Conservation (phyloP, 495 filamentous ascomycete genomes). For the Parachaetomium inaequale region DNA sequence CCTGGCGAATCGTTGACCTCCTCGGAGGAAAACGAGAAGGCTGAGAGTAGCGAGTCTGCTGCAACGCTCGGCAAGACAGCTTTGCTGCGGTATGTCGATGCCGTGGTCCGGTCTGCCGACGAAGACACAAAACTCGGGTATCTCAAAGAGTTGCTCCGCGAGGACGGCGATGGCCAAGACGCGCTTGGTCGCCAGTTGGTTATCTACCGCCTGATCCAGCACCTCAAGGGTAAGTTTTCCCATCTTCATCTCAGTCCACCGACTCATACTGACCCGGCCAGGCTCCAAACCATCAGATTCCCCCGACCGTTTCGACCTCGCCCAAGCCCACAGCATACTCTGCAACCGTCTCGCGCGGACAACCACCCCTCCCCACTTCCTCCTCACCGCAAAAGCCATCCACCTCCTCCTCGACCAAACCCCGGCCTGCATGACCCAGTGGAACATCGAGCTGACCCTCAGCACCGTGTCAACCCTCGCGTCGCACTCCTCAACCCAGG, state of each 20-base stretch:
- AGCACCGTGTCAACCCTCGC: conserved; percentile 53
- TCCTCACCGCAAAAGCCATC: conserved; percentile 53
- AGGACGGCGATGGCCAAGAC: conserved; percentile 5
- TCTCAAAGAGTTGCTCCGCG: conserved; percentile 23
- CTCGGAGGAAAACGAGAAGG: neutral
- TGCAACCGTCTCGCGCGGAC: conserved; percentile 17
- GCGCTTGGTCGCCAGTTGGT: conserved; percentile 20
- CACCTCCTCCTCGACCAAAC: conserved; percentile 56
- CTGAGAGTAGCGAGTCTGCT: conserved; percentile 4
- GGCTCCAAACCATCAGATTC: conserved; percentile 15
- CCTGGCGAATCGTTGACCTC: neutral
- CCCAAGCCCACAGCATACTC: conserved; percentile 31
- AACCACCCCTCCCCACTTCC: conserved; percentile 43
- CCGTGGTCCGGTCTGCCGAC: conserved; percentile 20
- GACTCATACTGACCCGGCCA: neutral
- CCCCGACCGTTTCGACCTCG: conserved; percentile 25
- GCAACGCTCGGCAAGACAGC: conserved; percentile 16
- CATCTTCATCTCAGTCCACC: neutral
- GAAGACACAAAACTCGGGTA: conserved; percentile 29
- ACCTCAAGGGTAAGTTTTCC: conserved; percentile 18
- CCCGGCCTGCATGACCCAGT: conserved; percentile 57
- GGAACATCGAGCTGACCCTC: conserved; percentile 65
- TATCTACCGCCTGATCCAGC: conserved; percentile 28
- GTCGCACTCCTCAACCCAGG: conserved; percentile 30
- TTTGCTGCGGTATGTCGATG: conserved; percentile 27